phyloP scores from a whole-genome alignment of 495 filamentous ascomycete species.

The Viridothelium virens region DNA sequence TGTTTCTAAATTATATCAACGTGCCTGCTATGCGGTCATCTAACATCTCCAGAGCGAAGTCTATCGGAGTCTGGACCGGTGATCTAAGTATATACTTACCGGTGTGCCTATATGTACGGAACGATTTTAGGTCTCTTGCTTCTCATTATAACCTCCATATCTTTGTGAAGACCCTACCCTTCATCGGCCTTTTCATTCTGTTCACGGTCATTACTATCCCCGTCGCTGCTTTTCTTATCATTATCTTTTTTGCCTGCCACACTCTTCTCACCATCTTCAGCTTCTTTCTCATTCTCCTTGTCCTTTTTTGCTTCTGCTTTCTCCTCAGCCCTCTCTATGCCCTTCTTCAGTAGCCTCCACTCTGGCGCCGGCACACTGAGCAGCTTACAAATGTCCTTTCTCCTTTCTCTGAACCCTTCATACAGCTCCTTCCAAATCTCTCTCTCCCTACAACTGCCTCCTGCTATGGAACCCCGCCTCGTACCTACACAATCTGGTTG shows the following conservation, averaged over 20 bases:
- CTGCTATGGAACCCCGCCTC: conserved; percentile 31
- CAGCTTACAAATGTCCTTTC: conserved; percentile 43
- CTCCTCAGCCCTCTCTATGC: neutral
- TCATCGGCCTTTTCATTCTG: neutral
- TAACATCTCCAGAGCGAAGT: neutral
- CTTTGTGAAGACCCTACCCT: neutral
- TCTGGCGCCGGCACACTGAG: conserved; percentile 34
- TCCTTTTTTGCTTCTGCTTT: neutral
- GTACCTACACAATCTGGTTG: conserved; percentile 53
- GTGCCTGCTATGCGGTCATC: neutral
- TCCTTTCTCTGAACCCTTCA: conserved; percentile 53
- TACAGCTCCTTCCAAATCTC: conserved; percentile 67
- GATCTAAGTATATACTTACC: neutral
- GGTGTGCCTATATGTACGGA: neutral
- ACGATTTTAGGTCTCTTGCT: neutral
- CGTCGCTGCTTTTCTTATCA: neutral
- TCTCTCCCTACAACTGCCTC: conserved; percentile 51
- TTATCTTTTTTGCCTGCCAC: neutral
- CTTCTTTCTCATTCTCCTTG: neutral
- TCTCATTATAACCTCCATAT: neutral
- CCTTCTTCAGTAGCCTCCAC: conserved; percentile 21
- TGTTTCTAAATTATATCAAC: neutral
- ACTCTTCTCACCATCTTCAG: neutral
- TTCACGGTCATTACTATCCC: neutral
- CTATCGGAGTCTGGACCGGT: neutral